Evolutionary conservation across 1,139 yeast genomes (phyloP).

Genomic region (Suhomyces guaymorum): DNA sequence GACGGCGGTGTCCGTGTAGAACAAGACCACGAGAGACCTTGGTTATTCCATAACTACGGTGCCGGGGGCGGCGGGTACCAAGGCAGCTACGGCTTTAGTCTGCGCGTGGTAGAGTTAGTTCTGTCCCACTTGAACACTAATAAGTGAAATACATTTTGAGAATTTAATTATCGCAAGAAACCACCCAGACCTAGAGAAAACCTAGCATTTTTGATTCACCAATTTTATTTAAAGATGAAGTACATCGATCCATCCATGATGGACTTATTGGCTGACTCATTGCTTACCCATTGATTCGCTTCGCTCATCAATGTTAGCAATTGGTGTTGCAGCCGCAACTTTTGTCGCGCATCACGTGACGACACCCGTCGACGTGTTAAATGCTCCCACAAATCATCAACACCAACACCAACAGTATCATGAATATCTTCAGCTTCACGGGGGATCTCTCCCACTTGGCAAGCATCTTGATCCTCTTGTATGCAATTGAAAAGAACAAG

Average conservation of each 20-base stretch:
- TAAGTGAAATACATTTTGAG: too few species aligned
- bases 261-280: too few species aligned
- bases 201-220: too few species aligned
- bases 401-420: slow-evolving; percentile 15
- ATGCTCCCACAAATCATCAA: slow-evolving; percentile 1
- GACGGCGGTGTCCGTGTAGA: slow-evolving; percentile 49
- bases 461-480: slow-evolving; percentile 73
- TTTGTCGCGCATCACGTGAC: neutral
- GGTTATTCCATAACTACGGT: slow-evolving; percentile 52
- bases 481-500: slow-evolving; percentile 62
- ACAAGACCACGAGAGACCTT: slow-evolving; percentile 28
- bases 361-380: slow-evolving; percentile 8
- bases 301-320: too few species aligned
- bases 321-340: too few species aligned
- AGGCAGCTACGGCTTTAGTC: slow-evolving; percentile 47
- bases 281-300: too few species aligned
- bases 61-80: slow-evolving; percentile 51
- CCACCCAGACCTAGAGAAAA: too few species aligned
- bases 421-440: slow-evolving; percentile 57
- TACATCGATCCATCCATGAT: too few species aligned
- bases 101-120: slow-evolving; percentile 24
- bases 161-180: too few species aligned
- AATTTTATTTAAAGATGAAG: too few species aligned
- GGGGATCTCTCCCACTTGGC: slow-evolving; percentile 85
- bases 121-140: too few species aligned